A percentile compares a stretch with the other conserved stretches of the same genome.
Conservation (phyloP, 805 yeast genomes). For the Zygosaccharomyces pseudorouxii region DNA sequence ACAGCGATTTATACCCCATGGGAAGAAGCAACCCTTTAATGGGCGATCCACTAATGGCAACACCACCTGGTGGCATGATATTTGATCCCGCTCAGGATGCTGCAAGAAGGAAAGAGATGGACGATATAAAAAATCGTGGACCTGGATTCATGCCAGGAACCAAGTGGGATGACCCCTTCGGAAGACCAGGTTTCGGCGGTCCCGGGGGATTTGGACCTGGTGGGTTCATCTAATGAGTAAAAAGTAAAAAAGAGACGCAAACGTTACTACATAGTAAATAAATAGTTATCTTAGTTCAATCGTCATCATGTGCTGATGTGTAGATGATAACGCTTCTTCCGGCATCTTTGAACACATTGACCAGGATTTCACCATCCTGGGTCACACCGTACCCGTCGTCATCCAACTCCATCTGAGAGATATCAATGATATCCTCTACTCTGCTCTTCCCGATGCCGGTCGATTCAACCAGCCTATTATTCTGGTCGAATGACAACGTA, state of each 20-base stretch:
- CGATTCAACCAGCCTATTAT: constrained; percentile 29
- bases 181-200: constrained; percentile 15
- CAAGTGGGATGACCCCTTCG: constrained; percentile 35
- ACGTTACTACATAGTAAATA: neutral
- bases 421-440: constrained; percentile 22
- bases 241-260: neutral
- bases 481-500: constrained; percentile 31
- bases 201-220: constrained; percentile 11
- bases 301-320: constrained; percentile 8
- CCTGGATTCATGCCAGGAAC: constrained; percentile 34
- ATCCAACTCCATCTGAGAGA: constrained; percentile 24
- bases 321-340: constrained; percentile 30
- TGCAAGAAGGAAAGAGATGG: constrained; percentile 8
- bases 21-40: constrained; percentile 30
- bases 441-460: constrained; percentile 32
- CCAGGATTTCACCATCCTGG: constrained; percentile 17
- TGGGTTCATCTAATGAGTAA: constrained; percentile 7
- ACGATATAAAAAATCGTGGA: constrained; percentile 18
- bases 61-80: constrained; percentile 32
- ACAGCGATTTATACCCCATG: constrained; percentile 33
- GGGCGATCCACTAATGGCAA: constrained; percentile 16
- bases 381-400: constrained; percentile 28
- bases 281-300: neutral
- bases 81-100: constrained; percentile 30
- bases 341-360: constrained; percentile 26